Evolutionary conservation across 2,329 filamentous ascomycete genomes (phyloP).

Genomic region (Colletotrichum abscissum): DNA sequence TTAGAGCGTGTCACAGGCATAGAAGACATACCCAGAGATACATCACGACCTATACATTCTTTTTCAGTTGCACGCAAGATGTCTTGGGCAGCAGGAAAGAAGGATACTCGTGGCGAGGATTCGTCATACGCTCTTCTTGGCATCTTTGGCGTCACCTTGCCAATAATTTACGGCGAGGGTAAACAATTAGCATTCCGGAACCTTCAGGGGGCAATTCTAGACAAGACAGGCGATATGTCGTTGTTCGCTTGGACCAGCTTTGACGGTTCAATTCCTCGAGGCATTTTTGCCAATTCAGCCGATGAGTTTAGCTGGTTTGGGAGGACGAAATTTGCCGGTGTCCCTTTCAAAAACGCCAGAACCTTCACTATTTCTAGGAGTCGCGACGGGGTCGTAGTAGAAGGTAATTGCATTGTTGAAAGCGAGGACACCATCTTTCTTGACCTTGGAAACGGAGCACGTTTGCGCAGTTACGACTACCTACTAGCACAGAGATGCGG

Average conservation of each 20-base stretch:
- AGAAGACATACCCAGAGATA: neutral
- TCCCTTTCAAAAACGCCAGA: neutral
- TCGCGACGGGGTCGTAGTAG: neutral
- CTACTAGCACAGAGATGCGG: neutral
- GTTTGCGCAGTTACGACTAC: too few relatives aligned
- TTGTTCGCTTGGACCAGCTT: neutral
- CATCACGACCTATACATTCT: neutral
- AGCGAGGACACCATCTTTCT: neutral
- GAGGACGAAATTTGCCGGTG: too few relatives aligned
- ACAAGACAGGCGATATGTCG: neutral
- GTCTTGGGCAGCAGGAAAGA: constrained; percentile 6
- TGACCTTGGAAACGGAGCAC: neutral
- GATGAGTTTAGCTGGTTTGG: neutral
- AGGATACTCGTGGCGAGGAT: neutral
- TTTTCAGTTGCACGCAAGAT: constrained; percentile 2
- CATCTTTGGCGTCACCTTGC: constrained; percentile 7
- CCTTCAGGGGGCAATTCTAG: constrained; percentile 11
- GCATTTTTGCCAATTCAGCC: neutral
- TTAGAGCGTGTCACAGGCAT: neutral
- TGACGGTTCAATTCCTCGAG: neutral
- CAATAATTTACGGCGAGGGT: constrained; percentile 12
- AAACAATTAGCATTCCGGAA: neutral
- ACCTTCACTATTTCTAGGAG: neutral
- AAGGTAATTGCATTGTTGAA: neutral
- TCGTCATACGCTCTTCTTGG: constrained; percentile 1